Base-by-base conservation (phyloP, 177 flowering plant genomes). In the Vitis hybrid region DNA sequence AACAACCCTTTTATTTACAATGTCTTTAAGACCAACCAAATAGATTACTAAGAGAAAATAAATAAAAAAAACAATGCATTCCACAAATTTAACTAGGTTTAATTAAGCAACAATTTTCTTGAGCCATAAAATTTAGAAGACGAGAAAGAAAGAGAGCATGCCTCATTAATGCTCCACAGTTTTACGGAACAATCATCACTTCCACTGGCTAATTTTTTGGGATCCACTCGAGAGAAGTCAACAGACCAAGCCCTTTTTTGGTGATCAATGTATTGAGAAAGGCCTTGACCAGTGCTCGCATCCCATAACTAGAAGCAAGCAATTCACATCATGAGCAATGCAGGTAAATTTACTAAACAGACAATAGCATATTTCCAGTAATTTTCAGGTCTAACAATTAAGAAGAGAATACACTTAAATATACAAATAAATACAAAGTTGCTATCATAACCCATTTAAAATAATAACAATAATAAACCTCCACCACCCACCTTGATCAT, bases 141-240 rank as follows among this genome's bases (percentile, higher is more conserved):
- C 7, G 11, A 51, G 10, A 48, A 14, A 33, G 16, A n/a, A 3
- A 67, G 69, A 75, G 62, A 66, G 64, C 79, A 60, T 88, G 74
- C 98, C 94, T 94, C 95, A 78, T 84, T 96, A 49, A 96, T 86
- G 86, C 80, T 92, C 99, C 99, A 96, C 65, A 96, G 73, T 77
- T 90, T 93, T 72, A 96, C 99, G 53, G 87, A 76, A 76, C 84
- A 87, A 80, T 96, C 99, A 84, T 96, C 99, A 79, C 99, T 88
- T 72, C 99, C 99, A 80, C 97, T 96, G 80, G 91, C 98, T 62
- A 96, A 79, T 73, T 86, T 92, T 72, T 85, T 96, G 29, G 99
- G 99, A 76, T 85, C 86, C 55, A 82, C 80, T 51, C n/a, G 85
- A 71, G 98, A 93, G 75, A 96, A 96, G 76, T 96, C 98, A 74